Conservation (phyloP, 257 asterid species). For the Primulina tabacum region DNA sequence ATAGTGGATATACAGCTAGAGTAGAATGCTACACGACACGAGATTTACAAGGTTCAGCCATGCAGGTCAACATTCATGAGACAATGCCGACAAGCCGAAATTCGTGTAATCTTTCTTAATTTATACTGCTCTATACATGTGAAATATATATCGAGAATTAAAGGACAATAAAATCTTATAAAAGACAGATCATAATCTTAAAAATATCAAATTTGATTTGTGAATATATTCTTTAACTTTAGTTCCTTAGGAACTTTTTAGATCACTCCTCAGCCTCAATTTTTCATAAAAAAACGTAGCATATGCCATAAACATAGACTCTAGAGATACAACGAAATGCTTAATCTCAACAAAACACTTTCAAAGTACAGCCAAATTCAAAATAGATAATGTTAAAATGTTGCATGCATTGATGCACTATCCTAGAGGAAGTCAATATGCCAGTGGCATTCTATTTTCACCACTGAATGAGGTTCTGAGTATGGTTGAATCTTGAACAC, state of each 20-base stretch:
- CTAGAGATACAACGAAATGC: not conserved
- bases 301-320: not conserved
- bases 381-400: not conserved
- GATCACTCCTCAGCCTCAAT: not conserved
- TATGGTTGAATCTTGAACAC: not conserved
- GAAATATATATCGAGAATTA: not conserved
- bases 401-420: not conserved
- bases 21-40: too few relatives aligned
- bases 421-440: not conserved
- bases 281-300: not conserved
- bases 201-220: not conserved
- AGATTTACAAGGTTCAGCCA: too few relatives aligned
- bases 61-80: not conserved
- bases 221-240: not conserved
- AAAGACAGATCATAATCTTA: not conserved
- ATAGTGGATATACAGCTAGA: too few relatives aligned
- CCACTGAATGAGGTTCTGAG: not conserved
- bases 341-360: not conserved
- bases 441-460: not conserved
- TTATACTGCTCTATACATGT: not conserved
- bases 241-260: not conserved
- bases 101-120: not conserved
- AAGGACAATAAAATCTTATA: too few relatives aligned
- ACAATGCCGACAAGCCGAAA: not conserved
- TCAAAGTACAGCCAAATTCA: not conserved